These are phyloP conservation scores for Solanum hybrid DNA, from an alignment of 305 asterid genomes.

Conservation along the genomic window DNA sequence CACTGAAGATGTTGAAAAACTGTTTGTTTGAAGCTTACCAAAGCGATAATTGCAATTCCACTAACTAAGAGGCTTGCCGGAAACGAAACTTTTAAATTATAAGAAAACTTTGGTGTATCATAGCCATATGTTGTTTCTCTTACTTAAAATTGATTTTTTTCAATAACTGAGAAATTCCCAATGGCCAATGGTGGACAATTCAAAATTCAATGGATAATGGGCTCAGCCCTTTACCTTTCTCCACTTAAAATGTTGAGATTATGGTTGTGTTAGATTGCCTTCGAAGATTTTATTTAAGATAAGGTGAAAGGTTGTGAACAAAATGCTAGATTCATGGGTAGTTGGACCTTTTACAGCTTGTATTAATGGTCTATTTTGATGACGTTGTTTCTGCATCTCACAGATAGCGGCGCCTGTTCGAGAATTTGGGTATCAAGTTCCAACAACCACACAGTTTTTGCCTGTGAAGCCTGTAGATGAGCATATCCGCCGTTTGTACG, in stretches of 20 bases:
- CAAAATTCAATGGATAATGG: neutral
- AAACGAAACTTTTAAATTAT: neutral
- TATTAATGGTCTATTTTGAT: constrained; percentile 4
- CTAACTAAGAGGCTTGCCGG: neutral
- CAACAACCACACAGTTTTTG: constrained; percentile 23
- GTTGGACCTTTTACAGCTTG: neutral
- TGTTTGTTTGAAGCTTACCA: neutral
- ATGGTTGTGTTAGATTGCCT: neutral
- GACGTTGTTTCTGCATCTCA: constrained; percentile 19
- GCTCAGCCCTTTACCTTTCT: neutral
- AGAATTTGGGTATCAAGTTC: constrained; percentile 34
- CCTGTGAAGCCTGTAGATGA: constrained; percentile 41
- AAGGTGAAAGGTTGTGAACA: neutral
- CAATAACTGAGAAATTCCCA: neutral
- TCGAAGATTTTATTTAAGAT: neutral
- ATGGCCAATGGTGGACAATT: neutral
- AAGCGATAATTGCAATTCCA: neutral
- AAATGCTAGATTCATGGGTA: neutral
- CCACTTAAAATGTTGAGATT: neutral
- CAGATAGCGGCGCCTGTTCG: constrained; percentile 40
- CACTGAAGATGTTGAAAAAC: neutral
- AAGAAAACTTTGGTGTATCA: neutral
- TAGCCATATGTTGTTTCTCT: neutral
- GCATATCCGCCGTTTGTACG: constrained; percentile 55
- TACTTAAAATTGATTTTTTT: neutral